Percentiles rank a stretch among this genome's conserved stretches.
Conservation (phyloP, 1,284 basidiomycete genomes). For the Ceratobasidium sp. region DNA sequence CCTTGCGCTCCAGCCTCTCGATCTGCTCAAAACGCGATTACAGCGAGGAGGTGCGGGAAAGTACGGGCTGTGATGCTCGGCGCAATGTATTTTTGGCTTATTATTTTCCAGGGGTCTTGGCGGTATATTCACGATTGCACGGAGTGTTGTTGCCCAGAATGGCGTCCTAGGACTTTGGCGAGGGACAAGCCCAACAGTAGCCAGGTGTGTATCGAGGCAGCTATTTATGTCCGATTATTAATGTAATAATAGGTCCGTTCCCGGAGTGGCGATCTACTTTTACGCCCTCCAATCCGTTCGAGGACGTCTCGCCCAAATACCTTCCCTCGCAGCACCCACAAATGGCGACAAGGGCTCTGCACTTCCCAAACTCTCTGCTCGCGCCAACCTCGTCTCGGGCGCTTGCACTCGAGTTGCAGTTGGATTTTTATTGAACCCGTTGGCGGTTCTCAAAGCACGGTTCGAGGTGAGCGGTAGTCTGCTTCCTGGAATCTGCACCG, state of each 20-base stretch:
- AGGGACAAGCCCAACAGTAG: conserved; percentile 84
- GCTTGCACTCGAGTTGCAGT: conserved; percentile 87
- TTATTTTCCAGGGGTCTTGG: conserved; percentile 56
- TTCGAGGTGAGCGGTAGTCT: conserved; percentile 77
- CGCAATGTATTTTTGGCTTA: background rate
- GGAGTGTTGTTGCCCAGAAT: conserved; percentile 69
- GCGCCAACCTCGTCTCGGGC: conserved; percentile 91
- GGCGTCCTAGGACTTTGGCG: conserved; percentile 84
- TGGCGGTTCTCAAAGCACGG: conserved; percentile 94
- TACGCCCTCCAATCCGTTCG: conserved; percentile 86
- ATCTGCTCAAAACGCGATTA: conserved; percentile 88
- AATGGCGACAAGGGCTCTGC: conserved; percentile 62
- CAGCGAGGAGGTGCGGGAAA: conserved; percentile 75
- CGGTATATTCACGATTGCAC: conserved; percentile 65
- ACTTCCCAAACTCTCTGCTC: conserved; percentile 79
- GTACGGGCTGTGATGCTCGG: conserved; percentile 28
- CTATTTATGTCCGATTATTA: background rate
- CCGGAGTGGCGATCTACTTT: conserved; percentile 94
- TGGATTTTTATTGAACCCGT: conserved; percentile 91
- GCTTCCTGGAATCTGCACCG: background rate
- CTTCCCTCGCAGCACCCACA: conserved; percentile 64
- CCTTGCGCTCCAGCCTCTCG: conserved; percentile 83
- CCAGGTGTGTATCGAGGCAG: conserved; percentile 63
- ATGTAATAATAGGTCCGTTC: conserved; percentile 78
- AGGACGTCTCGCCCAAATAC: conserved; percentile 72